A percentile compares a stretch with the other conserved stretches of the same genome.
phyloP scores from a whole-genome alignment of 2,329 filamentous ascomycete species.

The Colletotrichum shisoi region DNA sequence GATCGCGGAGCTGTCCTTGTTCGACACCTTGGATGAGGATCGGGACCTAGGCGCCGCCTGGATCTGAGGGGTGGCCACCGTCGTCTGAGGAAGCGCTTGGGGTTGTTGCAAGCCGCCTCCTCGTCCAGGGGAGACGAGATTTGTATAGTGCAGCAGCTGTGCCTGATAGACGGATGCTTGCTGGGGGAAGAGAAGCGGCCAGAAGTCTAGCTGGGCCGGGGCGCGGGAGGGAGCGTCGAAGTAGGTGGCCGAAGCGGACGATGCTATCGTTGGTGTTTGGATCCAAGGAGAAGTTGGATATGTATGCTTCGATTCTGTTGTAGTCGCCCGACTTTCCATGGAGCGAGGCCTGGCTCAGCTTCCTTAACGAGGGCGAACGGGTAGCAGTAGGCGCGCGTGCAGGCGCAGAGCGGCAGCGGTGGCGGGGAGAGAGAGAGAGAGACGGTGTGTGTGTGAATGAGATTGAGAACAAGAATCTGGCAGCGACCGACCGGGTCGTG shows the following conservation, averaged over 20 bases:
- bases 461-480: conserved; percentile 26
- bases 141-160: conserved; percentile 71
- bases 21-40: conserved; percentile 67
- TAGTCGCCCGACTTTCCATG: conserved; percentile 61
- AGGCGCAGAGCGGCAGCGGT: conserved; percentile 22
- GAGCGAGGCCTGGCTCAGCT: conserved; percentile 49
- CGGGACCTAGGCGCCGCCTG: conserved; percentile 65
- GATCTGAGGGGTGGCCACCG: conserved; percentile 64
- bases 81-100: conserved; percentile 55
- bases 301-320: conserved; percentile 59
- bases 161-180: conserved; percentile 67
- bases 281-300: conserved; percentile 55
- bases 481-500: conserved; percentile 6
- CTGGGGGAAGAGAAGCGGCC: conserved; percentile 66
- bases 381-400: conserved; percentile 7
- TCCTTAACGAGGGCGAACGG: conserved; percentile 36
- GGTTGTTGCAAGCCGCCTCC: conserved; percentile 64
- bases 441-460: too few relatives aligned
- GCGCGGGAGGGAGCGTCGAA: conserved; percentile 32
- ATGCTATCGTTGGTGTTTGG: conserved; percentile 43
- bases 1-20: conserved; percentile 58
- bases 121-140: conserved; percentile 66
- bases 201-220: conserved; percentile 60
- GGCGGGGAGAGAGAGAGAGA: conserved; percentile 4
- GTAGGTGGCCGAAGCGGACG: conserved; percentile 43